phyloP scores from a whole-genome alignment of 2,329 filamentous ascomycete genomes.

The Pseudocercospora crystallina region DNA sequence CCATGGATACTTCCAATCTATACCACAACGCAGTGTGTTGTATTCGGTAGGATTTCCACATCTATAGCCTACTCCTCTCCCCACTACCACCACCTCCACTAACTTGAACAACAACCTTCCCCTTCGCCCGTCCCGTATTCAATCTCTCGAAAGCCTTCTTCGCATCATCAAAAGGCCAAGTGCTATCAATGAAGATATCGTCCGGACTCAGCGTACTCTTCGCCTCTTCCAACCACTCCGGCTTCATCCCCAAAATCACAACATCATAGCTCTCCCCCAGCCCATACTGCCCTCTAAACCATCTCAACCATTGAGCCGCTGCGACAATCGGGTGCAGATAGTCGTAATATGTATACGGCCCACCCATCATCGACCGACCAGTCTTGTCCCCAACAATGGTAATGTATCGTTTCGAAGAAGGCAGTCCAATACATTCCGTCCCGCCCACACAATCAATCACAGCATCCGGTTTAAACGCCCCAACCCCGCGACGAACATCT shows the following conservation, averaged over 20 bases:
- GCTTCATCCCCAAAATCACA: constrained; percentile 47
- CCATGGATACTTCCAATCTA: too few species aligned
- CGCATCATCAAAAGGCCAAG: constrained; percentile 58
- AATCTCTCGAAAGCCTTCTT: constrained; percentile 37
- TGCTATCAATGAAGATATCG: constrained; percentile 56
- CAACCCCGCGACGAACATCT: constrained; percentile 52
- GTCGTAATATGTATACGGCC: constrained; percentile 34
- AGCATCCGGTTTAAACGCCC: constrained; percentile 53
- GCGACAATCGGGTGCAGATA: constrained; percentile 24
- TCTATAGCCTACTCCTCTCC: constrained; percentile 8
- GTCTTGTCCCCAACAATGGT: constrained; percentile 44
- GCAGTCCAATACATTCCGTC: constrained; percentile 34
- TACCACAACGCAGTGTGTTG: too few species aligned
- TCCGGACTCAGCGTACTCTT: constrained; percentile 54
- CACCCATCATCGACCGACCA: constrained; percentile 34
- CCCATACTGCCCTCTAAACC: constrained; percentile 41
- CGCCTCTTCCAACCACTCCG: constrained; percentile 51
- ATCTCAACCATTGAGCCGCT: constrained; percentile 31
- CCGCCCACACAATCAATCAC: constrained; percentile 62
- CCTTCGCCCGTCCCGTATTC: constrained; percentile 35
- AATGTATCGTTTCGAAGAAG: constrained; percentile 51
- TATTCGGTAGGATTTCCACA: too few species aligned
- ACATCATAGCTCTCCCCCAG: constrained; percentile 39
- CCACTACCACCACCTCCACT: neutral
- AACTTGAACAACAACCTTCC: constrained; percentile 35